phyloP scores from a whole-genome alignment of 139 green algal genomes.

The Chlamydomonas sphaeroides region DNA sequence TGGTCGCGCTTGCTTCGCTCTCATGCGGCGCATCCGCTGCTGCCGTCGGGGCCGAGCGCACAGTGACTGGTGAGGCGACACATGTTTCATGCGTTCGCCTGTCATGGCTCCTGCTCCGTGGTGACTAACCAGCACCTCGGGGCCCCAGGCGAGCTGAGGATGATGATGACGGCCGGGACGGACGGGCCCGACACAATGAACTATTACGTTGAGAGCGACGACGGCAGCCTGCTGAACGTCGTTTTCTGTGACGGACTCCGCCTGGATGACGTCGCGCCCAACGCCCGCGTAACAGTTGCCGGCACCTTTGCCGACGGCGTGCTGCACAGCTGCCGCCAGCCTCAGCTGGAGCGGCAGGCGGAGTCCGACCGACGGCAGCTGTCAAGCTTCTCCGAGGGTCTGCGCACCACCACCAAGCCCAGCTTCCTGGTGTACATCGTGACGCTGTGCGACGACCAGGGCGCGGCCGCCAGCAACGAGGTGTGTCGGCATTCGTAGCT shows the following conservation, averaged over 20 bases:
- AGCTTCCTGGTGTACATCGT: slow-evolving; percentile 1
- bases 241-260: neutral
- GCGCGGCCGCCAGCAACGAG: neutral
- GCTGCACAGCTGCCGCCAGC: neutral
- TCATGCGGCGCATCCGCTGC: too few species aligned
- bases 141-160: neutral
- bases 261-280: neutral
- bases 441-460: neutral
- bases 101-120: too few species aligned
- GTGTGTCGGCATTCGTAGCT: neutral
- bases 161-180: neutral
- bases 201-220: slow-evolving; percentile 2
- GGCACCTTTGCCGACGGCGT: neutral
- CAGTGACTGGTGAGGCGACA: too few species aligned
- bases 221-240: neutral
- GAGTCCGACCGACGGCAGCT: neutral
- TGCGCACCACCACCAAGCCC: neutral
- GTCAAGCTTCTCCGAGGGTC: neutral
- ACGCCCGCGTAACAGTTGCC: neutral
- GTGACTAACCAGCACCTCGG: too few species aligned
- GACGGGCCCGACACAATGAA: neutral
- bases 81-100: too few species aligned
- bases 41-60: too few species aligned
- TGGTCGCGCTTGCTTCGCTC: too few species aligned
- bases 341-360: neutral